These are phyloP conservation scores for Physcomitrellopsis africana DNA, from an alignment of 225 moss, liverwort and hornwort genomes.

Conservation along the genomic window DNA sequence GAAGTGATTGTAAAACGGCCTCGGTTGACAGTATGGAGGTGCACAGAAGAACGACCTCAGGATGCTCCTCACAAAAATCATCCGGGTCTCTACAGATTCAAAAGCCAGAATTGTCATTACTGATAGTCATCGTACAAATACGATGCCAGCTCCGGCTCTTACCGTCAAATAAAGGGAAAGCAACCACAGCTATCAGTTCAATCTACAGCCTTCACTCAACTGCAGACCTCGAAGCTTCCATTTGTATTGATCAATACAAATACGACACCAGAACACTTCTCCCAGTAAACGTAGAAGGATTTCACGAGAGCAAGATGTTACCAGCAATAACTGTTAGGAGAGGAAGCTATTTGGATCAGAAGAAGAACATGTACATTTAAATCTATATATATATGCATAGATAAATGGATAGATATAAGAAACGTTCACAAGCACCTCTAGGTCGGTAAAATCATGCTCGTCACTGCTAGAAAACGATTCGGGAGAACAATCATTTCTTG, in stretches of 20 bases:
- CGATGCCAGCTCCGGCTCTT: background rate
- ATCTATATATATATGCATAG: no score
- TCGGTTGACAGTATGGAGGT: slow-evolving; percentile 95
- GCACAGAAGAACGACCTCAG: slow-evolving; percentile 91
- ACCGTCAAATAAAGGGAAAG: background rate
- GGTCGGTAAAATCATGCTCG: background rate
- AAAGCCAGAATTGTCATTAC: background rate
- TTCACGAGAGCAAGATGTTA: background rate
- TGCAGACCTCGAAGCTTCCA: background rate
- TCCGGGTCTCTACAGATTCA: slow-evolving; percentile 73
- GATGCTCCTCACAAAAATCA: slow-evolving; percentile 99
- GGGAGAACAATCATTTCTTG: background rate
- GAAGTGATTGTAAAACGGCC: slow-evolving; percentile 73
- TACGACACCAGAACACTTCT: no score
- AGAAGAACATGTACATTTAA: no score
- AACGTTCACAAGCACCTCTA: no score
- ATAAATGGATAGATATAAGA: no score
- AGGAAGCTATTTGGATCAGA: no score
- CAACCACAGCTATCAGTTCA: background rate
- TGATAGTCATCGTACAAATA: background rate
- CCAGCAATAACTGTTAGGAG: no score
- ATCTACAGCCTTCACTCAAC: background rate
- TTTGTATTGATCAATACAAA: background rate
- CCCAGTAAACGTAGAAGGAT: no score
- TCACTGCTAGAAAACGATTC: background rate